Percentiles rank a stretch among this genome's conserved stretches.
Evolutionary conservation across 2,329 filamentous ascomycete genomes (phyloP).

Genomic region (Ambrosiella cleistominuta): DNA sequence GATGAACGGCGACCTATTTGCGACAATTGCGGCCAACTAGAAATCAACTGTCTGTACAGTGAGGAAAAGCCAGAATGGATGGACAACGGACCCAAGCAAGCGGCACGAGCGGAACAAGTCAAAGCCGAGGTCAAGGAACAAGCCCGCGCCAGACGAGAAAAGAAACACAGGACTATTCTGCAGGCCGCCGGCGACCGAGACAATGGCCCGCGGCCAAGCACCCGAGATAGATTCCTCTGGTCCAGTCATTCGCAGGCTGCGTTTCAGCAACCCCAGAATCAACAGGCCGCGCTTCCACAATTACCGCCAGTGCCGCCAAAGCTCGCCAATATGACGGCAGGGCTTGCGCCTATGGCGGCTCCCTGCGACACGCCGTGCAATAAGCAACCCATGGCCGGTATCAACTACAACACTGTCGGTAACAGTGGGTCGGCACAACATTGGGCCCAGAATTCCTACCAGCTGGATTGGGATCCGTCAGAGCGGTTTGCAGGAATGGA

Average conservation of each 20-base stretch:
- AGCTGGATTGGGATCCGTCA: conserved; percentile 19
- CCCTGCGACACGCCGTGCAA: not conserved
- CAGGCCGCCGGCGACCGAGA: not conserved
- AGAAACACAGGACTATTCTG: conserved; percentile 22
- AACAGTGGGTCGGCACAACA: not conserved
- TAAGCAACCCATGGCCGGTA: not conserved
- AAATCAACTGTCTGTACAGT: conserved; percentile 37
- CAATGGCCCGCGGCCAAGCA: not conserved
- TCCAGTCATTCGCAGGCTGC: conserved; percentile 7
- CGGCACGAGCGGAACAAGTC: conserved; percentile 32
- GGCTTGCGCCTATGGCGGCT: not conserved
- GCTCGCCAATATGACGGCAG: not conserved
- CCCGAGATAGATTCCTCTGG: conserved; percentile 11
- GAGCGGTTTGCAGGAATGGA: conserved; percentile 16
- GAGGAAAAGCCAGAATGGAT: conserved; percentile 39
- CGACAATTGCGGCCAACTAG: conserved; percentile 31
- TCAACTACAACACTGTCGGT: not conserved
- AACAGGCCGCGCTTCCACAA: conserved; percentile 12
- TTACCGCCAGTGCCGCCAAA: conserved; percentile 1
- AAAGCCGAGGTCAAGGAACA: conserved; percentile 41
- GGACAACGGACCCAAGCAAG: conserved; percentile 33
- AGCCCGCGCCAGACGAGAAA: conserved; percentile 31
- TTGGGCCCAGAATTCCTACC: not conserved
- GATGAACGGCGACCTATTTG: conserved; percentile 36
- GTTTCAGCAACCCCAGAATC: not conserved